phyloP scores from a whole-genome alignment of 345 rosid species.

The Aquilaria malaccensis region DNA sequence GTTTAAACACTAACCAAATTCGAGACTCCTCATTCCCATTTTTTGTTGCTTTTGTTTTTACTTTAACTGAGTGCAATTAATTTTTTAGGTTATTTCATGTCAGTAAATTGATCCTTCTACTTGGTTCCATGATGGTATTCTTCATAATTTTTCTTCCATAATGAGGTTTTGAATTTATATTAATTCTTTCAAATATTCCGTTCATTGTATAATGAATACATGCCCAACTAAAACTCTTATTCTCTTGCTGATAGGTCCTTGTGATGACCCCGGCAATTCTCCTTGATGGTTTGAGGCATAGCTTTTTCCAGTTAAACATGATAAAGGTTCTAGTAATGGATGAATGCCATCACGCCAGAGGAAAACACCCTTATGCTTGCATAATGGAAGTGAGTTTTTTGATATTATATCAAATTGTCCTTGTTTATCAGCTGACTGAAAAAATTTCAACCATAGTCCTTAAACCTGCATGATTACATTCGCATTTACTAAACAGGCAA shows the following conservation, averaged over 20 bases:
- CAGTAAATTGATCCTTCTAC: too few relatives aligned
- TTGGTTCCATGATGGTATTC: not conserved
- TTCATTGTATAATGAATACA: constrained; percentile 1
- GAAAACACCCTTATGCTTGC: constrained; percentile 66
- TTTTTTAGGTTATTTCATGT: too few relatives aligned
- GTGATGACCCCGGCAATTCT: constrained; percentile 94
- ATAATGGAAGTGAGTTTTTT: constrained; percentile 65
- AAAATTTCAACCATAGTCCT: too few relatives aligned
- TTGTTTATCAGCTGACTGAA: too few relatives aligned
- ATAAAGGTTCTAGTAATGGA: constrained; percentile 79
- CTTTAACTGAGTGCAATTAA: too few relatives aligned
- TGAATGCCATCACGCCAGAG: constrained; percentile 89
- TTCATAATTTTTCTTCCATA: not conserved
- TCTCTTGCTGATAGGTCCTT: constrained; percentile 49
- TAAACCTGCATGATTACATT: too few relatives aligned
- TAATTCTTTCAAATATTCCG: not conserved
- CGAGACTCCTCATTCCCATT: too few relatives aligned
- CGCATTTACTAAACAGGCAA: too few relatives aligned
- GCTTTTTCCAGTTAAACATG: constrained; percentile 43
- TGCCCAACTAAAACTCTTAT: not conserved
- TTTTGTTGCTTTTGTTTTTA: too few relatives aligned
- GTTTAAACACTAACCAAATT: too few relatives aligned
- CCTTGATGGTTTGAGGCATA: constrained; percentile 60
- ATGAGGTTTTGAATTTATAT: too few relatives aligned
- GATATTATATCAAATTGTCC: too few relatives aligned